Conservation (phyloP, 805 yeast species). For the Ogataea zsoltii region DNA sequence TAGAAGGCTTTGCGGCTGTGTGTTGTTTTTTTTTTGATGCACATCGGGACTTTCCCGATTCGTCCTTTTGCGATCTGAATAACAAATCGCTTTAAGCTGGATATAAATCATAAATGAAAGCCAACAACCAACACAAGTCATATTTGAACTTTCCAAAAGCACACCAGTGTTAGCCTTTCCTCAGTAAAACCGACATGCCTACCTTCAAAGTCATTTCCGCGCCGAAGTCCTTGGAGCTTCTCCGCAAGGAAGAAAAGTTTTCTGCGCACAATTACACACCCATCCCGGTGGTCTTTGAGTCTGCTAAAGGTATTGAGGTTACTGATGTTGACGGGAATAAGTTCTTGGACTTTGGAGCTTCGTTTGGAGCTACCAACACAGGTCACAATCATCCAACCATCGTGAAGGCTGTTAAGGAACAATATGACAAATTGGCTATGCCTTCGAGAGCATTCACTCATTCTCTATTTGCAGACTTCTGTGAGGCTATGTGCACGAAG, state of each 20-base stretch:
- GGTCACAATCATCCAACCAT: constrained; percentile 33
- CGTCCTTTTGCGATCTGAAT: too few species aligned
- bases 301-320: constrained; percentile 25
- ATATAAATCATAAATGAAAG: too few species aligned
- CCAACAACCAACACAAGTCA: too few species aligned
- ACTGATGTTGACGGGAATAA: constrained; percentile 30
- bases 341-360: constrained; percentile 29
- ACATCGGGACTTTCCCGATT: too few species aligned
- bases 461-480: constrained; percentile 24
- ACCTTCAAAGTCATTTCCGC: constrained; percentile 19
- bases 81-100: too few species aligned
- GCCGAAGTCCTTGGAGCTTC: constrained; percentile 19
- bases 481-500: constrained; percentile 30
- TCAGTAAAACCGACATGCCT: not conserved
- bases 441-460: constrained; percentile 31
- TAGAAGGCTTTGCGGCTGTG: too few species aligned
- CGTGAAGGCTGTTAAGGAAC: constrained; percentile 34
- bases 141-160: too few species aligned
- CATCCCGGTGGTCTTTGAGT: constrained; percentile 28
- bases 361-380: constrained; percentile 31
- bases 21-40: too few species aligned
- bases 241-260: constrained; percentile 21
- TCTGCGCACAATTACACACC: constrained; percentile 34
- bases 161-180: too few species aligned
- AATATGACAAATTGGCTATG: constrained; percentile 33